Percentiles rank a stretch among this genome's conserved stretches.
Evolutionary conservation across 2,329 filamentous ascomycete species (phyloP).

Genomic region (Claviceps humidiphila): DNA sequence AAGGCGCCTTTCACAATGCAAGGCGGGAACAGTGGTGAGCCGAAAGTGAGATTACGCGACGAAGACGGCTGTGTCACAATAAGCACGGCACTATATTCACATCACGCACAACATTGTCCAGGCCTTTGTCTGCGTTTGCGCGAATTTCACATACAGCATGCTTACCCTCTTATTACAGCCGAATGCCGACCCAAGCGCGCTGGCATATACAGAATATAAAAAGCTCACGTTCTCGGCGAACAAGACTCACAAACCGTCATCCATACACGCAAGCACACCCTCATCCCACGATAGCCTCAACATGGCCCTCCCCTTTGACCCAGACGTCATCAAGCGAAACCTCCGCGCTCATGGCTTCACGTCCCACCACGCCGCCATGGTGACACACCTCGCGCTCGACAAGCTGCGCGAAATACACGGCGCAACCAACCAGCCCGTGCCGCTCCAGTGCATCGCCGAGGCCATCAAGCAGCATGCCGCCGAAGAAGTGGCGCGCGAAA

Average conservation of each 20-base stretch:
- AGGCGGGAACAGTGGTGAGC: neutral
- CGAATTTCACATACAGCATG: neutral
- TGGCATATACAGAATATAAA: neutral
- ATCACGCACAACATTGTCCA: neutral
- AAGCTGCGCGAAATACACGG: constrained; percentile 9
- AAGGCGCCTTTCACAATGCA: neutral
- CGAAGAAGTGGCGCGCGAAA: constrained; percentile 8
- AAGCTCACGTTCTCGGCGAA: neutral
- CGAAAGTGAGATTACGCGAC: neutral
- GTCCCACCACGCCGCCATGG: constrained; percentile 10
- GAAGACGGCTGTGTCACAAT: neutral
- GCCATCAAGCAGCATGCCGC: constrained; percentile 11
- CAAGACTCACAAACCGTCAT: neutral
- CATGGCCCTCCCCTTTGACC: constrained; percentile 10
- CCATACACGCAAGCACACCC: neutral
- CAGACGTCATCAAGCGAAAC: constrained; percentile 9
- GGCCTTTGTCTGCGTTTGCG: neutral
- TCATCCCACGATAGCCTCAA: neutral
- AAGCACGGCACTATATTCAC: neutral
- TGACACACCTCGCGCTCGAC: constrained; percentile 11
- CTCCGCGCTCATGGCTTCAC: constrained; percentile 10
- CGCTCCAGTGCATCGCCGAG: constrained; percentile 9
- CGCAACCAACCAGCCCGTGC: constrained; percentile 6
- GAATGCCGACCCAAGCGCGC: too few species aligned
- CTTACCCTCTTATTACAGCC: too few species aligned